Conservation (phyloP, 1,139 yeast genomes). For the Yamadazyma pseudoaaseri region DNA sequence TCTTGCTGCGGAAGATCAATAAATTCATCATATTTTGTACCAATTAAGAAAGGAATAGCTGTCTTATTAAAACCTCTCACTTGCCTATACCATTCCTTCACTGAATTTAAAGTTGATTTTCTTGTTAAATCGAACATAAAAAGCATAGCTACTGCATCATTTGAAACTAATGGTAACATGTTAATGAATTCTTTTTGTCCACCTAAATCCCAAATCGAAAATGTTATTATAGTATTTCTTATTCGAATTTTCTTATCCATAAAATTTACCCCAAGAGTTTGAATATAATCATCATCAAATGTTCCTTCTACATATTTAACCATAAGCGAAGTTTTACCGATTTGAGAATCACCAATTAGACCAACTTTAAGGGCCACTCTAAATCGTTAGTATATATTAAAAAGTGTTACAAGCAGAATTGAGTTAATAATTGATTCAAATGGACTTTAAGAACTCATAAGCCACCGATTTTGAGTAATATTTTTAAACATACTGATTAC, state of each 20-base stretch:
- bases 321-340: constrained; percentile 97
- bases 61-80: constrained; percentile 88
- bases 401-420: no score
- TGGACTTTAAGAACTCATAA: no score
- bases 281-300: constrained; percentile 89
- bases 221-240: constrained; percentile 85
- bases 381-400: constrained; percentile 8
- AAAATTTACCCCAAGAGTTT: constrained; percentile 92
- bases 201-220: constrained; percentile 95
- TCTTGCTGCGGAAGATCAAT: constrained; percentile 77
- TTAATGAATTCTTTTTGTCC: constrained; percentile 96
- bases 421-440: no score
- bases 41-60: constrained; percentile 89
- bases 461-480: no score
- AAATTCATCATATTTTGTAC: constrained; percentile 91
- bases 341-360: constrained; percentile 93
- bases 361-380: constrained; percentile 88
- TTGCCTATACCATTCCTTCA: constrained; percentile 94
- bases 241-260: constrained; percentile 89
- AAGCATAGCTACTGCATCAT: constrained; percentile 90
- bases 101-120: constrained; percentile 78
- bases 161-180: constrained; percentile 91
- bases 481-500: constrained; percentile 45
- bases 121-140: constrained; percentile 92
- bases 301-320: constrained; percentile 95